phyloP scores from a whole-genome alignment of 345 rosid species.

The Hibiscus tridactylites region DNA sequence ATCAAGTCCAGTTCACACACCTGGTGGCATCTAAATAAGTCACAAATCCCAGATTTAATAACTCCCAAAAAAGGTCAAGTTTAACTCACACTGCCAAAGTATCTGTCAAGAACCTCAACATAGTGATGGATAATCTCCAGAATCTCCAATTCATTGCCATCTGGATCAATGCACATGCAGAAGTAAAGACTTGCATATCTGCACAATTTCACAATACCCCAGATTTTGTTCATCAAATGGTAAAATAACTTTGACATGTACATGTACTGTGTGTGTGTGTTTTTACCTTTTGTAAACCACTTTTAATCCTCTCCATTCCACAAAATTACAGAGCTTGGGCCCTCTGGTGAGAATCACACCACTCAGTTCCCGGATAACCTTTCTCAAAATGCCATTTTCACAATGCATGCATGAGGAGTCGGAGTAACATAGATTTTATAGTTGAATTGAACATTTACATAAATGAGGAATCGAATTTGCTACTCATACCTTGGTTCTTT shows the following conservation, averaged over 20 bases:
- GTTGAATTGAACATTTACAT: too few species aligned
- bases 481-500: slow-evolving; percentile 52
- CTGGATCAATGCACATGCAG: slow-evolving; percentile 92
- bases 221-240: neutral
- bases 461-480: neutral
- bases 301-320: slow-evolving; percentile 87
- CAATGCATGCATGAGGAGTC: neutral
- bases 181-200: slow-evolving; percentile 96
- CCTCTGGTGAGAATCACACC: slow-evolving; percentile 76
- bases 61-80: neutral
- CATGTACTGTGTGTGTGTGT: neutral
- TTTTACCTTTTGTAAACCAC: slow-evolving; percentile 73
- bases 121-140: neutral
- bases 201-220: slow-evolving; percentile 18
- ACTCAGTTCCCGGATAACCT: slow-evolving; percentile 90
- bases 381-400: neutral
- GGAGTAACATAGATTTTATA: too few species aligned
- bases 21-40: neutral
- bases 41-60: neutral
- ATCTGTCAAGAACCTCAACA: neutral
- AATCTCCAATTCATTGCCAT: slow-evolving; percentile 79
- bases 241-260: neutral
- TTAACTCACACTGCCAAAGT: neutral
- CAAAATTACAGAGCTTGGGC: slow-evolving; percentile 89
- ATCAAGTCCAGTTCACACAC: neutral